Percentiles rank a stretch among this genome's conserved stretches.
Evolutionary conservation across 2,329 filamentous ascomycete genomes (phyloP).

Genomic region (Xylaria sp.): DNA sequence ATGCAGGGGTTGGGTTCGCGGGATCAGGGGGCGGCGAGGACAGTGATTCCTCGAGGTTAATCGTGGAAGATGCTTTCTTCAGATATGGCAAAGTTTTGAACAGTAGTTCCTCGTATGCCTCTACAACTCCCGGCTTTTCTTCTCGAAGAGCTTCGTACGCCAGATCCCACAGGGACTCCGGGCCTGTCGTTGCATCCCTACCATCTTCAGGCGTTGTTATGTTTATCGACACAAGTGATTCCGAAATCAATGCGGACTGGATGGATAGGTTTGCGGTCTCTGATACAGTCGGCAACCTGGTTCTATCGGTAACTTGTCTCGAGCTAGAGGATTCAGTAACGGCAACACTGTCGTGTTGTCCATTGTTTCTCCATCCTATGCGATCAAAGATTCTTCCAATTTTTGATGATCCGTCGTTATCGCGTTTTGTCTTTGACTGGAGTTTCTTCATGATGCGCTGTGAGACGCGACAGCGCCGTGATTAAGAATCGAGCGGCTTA

Average conservation of each 20-base stretch:
- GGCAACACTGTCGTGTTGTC: neutral
- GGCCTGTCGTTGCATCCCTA: neutral
- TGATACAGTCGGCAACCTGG: neutral
- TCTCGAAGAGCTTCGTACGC: conserved; percentile 5
- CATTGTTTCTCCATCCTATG: neutral
- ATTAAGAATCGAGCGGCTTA: too few species aligned
- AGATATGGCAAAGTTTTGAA: neutral
- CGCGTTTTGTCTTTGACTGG: neutral
- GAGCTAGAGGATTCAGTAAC: neutral
- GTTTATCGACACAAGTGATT: too few species aligned
- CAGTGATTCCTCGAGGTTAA: neutral
- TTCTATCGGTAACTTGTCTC: neutral
- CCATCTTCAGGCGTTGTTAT: neutral
- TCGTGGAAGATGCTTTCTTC: neutral
- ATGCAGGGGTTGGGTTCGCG: neutral
- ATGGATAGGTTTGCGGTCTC: neutral
- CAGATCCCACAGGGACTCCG: conserved; percentile 9
- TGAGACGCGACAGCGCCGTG: neutral
- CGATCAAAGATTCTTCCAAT: neutral
- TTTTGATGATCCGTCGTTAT: neutral
- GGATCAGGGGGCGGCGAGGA: neutral
- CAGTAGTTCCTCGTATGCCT: conserved; percentile 7
- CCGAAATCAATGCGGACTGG: neutral
- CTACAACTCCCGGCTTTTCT: conserved; percentile 5
- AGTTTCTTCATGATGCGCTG: neutral